A percentile compares a stretch with the other conserved stretches of the same genome.
Conservation (phyloP, 768 basidiomycete genomes). For the Chalciporus sphaerocephalus region DNA sequence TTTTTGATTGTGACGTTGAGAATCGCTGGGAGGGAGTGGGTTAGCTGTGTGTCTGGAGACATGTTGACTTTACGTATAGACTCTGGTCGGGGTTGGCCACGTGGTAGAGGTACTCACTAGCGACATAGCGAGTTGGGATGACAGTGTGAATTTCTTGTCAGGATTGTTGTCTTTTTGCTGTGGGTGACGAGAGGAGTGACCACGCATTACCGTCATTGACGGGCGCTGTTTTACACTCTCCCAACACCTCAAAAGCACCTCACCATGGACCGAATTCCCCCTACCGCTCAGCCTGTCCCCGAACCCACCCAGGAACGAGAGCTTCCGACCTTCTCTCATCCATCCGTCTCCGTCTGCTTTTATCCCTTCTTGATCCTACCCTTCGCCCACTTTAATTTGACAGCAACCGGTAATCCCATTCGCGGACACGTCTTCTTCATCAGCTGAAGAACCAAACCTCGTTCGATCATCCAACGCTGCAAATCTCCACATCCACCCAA, state of each 20-base stretch:
- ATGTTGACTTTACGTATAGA: slow-evolving; percentile 6
- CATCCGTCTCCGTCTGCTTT: slow-evolving; percentile 6
- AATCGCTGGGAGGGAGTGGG: slow-evolving; percentile 2
- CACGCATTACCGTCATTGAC: slow-evolving; percentile 21
- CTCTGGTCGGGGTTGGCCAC: slow-evolving; percentile 10
- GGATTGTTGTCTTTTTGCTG: slow-evolving; percentile 19
- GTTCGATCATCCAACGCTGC: slow-evolving; percentile 24
- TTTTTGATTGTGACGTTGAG: neutral
- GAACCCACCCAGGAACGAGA: slow-evolving; percentile 14
- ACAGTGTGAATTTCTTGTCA: slow-evolving; percentile 30
- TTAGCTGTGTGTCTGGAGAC: neutral
- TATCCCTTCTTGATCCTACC: neutral
- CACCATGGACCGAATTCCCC: neutral
- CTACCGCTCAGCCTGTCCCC: neutral
- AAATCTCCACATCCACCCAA: slow-evolving; percentile 24
- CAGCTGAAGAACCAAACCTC: slow-evolving; percentile 14
- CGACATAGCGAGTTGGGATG: slow-evolving; percentile 19
- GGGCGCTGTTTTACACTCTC: slow-evolving; percentile 5
- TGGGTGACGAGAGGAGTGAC: slow-evolving; percentile 27
- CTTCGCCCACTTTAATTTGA: slow-evolving; percentile 9
- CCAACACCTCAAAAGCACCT: slow-evolving; percentile 24
- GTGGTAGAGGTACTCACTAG: slow-evolving; percentile 19
- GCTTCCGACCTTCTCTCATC: slow-evolving; percentile 15
- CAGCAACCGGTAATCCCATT: slow-evolving; percentile 18
- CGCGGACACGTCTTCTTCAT: slow-evolving; percentile 12